phyloP scores from a whole-genome alignment of 257 asterid species.

The Nyctanthes arbortristis region DNA sequence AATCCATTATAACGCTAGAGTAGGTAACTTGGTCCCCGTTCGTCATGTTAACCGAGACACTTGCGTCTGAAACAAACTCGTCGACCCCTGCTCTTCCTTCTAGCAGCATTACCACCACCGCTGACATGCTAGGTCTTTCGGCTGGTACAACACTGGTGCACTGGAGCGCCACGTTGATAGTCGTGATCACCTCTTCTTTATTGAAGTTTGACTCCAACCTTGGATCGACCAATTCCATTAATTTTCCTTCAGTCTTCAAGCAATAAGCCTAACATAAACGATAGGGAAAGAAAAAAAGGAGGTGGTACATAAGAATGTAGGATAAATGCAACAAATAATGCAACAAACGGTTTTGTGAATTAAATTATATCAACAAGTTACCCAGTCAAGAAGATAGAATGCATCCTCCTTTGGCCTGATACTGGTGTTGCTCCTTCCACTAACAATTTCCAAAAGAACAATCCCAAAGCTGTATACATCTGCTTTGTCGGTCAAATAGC shows the following conservation, averaged over 20 bases:
- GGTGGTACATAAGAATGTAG: not conserved
- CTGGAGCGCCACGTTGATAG: conserved; percentile 31
- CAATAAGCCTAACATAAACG: conserved; percentile 26
- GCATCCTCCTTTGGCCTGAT: no score
- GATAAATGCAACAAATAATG: no score
- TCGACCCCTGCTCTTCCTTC: conserved; percentile 23
- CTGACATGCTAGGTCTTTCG: conserved; percentile 42
- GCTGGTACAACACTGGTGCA: conserved; percentile 22
- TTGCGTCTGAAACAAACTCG: not conserved
- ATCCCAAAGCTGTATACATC: no score
- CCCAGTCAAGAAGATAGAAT: conserved; percentile 58
- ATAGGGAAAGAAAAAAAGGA: not conserved
- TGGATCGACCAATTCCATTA: conserved; percentile 37
- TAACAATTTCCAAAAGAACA: no score
- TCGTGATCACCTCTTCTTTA: conserved; percentile 19
- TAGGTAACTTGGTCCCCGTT: no score
- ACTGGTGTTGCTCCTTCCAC: no score
- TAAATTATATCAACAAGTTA: conserved; percentile 26
- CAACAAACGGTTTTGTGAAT: no score
- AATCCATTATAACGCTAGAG: not conserved
- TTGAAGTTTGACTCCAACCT: conserved; percentile 28
- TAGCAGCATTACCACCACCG: conserved; percentile 42
- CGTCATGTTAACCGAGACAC: not conserved
- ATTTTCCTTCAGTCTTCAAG: conserved; percentile 26
- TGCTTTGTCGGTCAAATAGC: no score